A percentile compares a stretch with the other conserved stretches of the same genome.
Evolutionary conservation across 2,329 filamentous ascomycete species (phyloP).

Genomic region (Calonectria fujianensis): DNA sequence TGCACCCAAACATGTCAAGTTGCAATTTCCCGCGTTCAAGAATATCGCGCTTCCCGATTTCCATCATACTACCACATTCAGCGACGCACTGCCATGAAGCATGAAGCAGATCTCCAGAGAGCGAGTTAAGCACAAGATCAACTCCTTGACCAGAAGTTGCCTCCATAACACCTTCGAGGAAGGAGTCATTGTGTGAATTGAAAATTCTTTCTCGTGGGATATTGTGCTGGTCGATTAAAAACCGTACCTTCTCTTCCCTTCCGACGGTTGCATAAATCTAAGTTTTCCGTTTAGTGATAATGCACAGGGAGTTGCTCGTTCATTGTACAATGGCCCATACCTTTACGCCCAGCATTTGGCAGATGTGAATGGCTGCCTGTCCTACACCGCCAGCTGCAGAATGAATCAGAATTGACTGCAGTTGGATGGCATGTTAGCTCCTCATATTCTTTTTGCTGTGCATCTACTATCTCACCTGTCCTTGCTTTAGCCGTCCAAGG

Average conservation of each 20-base stretch:
- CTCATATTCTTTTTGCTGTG: no score
- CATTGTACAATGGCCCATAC: neutral
- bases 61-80: slow-evolving; percentile 58
- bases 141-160: slow-evolving; percentile 57
- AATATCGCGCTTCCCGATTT: slow-evolving; percentile 60
- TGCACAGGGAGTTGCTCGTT: no score
- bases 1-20: slow-evolving; percentile 37
- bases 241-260: slow-evolving; percentile 55
- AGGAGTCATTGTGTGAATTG: slow-evolving; percentile 50
- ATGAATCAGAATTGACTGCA: slow-evolving; percentile 59
- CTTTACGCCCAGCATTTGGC: slow-evolving; percentile 52
- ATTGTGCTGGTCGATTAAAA: slow-evolving; percentile 52
- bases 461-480: neutral
- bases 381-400: slow-evolving; percentile 58
- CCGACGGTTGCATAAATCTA: slow-evolving; percentile 47
- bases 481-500: neutral
- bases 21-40: slow-evolving; percentile 29
- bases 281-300: no score
- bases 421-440: slow-evolving; percentile 45
- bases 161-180: slow-evolving; percentile 53
- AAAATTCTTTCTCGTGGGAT: slow-evolving; percentile 60
- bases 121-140: slow-evolving; percentile 60
- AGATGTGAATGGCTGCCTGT: slow-evolving; percentile 56
- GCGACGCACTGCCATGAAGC: slow-evolving; percentile 61
- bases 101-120: slow-evolving; percentile 55